These are phyloP conservation scores for Tricholoma sp. DNA, from an alignment of 768 basidiomycete genomes.

Conservation along the genomic window DNA sequence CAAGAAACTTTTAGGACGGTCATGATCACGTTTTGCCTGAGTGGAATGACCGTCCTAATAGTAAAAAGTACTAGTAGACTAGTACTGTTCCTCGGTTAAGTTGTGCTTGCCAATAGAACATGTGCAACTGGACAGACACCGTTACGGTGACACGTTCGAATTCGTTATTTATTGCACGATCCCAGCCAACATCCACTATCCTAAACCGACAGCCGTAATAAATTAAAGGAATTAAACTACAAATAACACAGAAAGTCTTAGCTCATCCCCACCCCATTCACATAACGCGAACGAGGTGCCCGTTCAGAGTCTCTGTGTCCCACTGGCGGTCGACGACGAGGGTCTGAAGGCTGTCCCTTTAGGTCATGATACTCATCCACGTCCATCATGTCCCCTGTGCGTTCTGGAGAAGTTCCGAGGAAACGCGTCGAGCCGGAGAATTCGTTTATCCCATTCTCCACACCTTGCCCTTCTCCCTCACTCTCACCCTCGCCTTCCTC, in stretches of 20 bases:
- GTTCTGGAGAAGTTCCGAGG: background rate
- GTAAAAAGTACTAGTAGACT: no score
- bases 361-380: background rate
- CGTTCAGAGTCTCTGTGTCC: background rate
- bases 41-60: no score
- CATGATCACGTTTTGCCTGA: no score
- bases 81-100: no score
- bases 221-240: conserved; percentile 4
- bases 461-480: background rate
- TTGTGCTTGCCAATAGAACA: no score
- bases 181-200: background rate
- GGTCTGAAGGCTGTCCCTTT: conserved; percentile 6
- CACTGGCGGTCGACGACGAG: conserved; percentile 9
- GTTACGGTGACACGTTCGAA: no score
- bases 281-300: background rate
- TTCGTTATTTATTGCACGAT: background rate
- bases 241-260: background rate
- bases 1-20: no score
- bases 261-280: background rate
- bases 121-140: no score
- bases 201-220: background rate
- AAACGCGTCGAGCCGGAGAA: background rate
- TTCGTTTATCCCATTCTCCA: background rate
- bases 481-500: background rate
- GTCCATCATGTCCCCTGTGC: conserved; percentile 1